phyloP scores from a whole-genome alignment of 2,329 filamentous ascomycete genomes.

The Coniella lustricola region DNA sequence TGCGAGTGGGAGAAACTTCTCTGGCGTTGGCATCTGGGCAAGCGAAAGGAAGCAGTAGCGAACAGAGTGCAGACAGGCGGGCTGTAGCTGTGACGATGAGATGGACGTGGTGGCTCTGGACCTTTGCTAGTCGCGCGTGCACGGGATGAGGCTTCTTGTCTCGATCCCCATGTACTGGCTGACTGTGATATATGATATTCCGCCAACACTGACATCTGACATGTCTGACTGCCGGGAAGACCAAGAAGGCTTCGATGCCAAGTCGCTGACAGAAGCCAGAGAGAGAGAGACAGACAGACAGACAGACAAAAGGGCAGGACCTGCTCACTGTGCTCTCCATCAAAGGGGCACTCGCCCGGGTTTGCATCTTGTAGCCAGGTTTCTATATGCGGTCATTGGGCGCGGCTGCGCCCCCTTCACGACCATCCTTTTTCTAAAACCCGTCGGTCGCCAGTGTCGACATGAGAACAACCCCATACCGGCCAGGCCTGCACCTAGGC shows the following conservation, averaged over 20 bases:
- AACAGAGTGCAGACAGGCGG: no score
- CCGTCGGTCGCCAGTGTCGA: neutral
- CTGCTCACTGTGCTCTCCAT: neutral
- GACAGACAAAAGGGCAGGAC: neutral
- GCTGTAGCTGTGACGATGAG: no score
- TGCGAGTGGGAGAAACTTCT: no score
- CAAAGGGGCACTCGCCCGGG: neutral
- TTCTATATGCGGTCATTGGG: conserved; percentile 8
- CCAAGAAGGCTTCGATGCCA: neutral
- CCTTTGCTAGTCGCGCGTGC: no score
- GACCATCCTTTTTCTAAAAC: conserved; percentile 3
- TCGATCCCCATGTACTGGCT: no score
- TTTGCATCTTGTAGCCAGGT: conserved; percentile 6
- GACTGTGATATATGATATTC: no score
- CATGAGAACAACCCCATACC: conserved; percentile 2
- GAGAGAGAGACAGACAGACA: neutral
- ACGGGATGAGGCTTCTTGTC: no score
- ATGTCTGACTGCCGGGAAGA: no score
- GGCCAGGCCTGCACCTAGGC: conserved; percentile 10
- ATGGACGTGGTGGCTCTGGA: no score
- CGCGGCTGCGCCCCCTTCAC: conserved; percentile 13
- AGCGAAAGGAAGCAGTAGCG: no score
- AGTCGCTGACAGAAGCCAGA: neutral
- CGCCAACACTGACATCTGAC: no score
- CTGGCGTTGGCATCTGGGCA: no score